Conservation (phyloP, 257 asterid genomes). For the Thymus quinquecostatus region DNA sequence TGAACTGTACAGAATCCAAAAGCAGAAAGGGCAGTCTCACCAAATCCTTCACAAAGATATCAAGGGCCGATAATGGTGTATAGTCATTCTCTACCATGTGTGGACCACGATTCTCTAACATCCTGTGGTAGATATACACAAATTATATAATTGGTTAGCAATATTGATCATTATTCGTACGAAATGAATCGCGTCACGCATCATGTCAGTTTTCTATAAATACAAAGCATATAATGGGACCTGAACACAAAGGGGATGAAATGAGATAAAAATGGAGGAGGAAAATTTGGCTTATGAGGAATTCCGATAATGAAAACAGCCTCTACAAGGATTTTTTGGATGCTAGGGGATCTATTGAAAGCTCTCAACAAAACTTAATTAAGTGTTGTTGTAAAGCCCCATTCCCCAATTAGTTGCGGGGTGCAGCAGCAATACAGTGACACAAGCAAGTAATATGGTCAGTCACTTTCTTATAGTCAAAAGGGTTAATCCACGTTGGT, state of each 20-base stretch:
- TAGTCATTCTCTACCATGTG: slow-evolving; percentile 97
- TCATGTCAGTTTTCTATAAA: slow-evolving; percentile 2
- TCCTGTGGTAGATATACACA: slow-evolving; percentile 59
- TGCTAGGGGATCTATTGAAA: background rate
- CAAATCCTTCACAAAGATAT: slow-evolving; percentile 98
- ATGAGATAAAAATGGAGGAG: slow-evolving; percentile 1
- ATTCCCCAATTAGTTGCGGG: no score
- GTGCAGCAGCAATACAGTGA: no score
- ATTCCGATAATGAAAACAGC: slow-evolving; percentile 14
- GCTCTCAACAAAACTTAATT: background rate
- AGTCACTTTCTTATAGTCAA: no score
- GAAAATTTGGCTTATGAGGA: background rate
- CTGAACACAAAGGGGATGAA: slow-evolving; percentile 10
- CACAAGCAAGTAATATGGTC: no score
- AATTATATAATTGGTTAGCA: slow-evolving; percentile 21
- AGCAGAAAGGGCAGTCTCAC: slow-evolving; percentile 47
- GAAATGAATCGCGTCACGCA: slow-evolving; percentile 14
- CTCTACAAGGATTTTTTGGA: slow-evolving; percentile 17
- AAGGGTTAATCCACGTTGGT: background rate
- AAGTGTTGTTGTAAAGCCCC: no score
- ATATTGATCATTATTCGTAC: slow-evolving; percentile 4
- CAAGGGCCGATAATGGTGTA: slow-evolving; percentile 94
- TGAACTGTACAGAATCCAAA: slow-evolving; percentile 21
- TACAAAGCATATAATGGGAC: slow-evolving; percentile 21
- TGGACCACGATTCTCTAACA: slow-evolving; percentile 97